A percentile compares a stretch with the other conserved stretches of the same genome.
Evolutionary conservation across 2,329 filamentous ascomycete species (phyloP).

Genomic region (Corinectria fuckeliana): DNA sequence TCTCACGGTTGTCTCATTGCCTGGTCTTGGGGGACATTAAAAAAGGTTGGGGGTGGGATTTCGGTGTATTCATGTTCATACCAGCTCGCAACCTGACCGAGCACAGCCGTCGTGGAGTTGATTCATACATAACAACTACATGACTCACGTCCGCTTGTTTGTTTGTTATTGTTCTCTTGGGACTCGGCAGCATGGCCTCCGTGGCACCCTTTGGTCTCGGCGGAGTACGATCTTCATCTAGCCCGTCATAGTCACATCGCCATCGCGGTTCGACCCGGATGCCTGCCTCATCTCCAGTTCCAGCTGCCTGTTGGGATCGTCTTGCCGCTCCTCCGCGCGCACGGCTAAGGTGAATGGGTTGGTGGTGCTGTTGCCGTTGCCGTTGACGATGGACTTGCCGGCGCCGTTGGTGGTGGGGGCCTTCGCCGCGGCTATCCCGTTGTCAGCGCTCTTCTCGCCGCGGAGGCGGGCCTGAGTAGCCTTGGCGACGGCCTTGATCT

Average conservation of each 20-base stretch:
- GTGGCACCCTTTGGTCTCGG: not conserved
- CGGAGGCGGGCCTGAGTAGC: slow-evolving; percentile 54
- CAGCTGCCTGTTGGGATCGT: slow-evolving; percentile 60
- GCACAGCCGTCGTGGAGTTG: slow-evolving; percentile 10
- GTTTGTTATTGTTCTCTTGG: not conserved
- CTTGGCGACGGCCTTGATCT: slow-evolving; percentile 71
- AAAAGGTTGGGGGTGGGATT: slow-evolving; percentile 21
- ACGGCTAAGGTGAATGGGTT: slow-evolving; percentile 28
- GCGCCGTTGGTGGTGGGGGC: slow-evolving; percentile 36
- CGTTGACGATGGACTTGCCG: slow-evolving; percentile 41
- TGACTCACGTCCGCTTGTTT: not conserved
- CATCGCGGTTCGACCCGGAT: slow-evolving; percentile 46
- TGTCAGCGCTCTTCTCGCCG: slow-evolving; percentile 47
- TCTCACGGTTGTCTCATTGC: slow-evolving; percentile 7
- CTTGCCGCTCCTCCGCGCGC: slow-evolving; percentile 36
- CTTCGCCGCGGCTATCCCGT: slow-evolving; percentile 21
- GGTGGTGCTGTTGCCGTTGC: slow-evolving; percentile 40
- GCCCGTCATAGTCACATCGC: slow-evolving; percentile 66
- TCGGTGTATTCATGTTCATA: slow-evolving; percentile 24
- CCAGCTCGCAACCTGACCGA: slow-evolving; percentile 14
- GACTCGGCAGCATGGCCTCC: not conserved
- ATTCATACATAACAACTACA: slow-evolving; percentile 11
- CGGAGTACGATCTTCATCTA: slow-evolving; percentile 40
- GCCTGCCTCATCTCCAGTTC: slow-evolving; percentile 61
- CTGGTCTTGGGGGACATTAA: slow-evolving; percentile 20